Base-by-base conservation (phyloP, 2,329 filamentous ascomycete genomes). In the Aspergillus quadrilineatus region DNA sequence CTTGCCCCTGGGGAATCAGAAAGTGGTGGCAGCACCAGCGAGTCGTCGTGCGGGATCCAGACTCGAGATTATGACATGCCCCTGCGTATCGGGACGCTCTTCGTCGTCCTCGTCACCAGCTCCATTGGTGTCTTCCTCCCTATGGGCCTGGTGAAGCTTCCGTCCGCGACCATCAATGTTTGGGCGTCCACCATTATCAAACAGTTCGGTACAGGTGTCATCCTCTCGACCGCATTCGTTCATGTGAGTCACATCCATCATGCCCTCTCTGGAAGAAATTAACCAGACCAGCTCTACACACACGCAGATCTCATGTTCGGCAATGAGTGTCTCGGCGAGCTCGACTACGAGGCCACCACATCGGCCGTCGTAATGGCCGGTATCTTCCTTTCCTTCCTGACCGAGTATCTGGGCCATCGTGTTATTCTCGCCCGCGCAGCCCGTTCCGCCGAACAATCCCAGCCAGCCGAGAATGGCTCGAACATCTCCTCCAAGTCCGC, bases 351-450 rank as follows among this genome's bases (percentile, higher is more conserved):
- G 70, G 82, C 78, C 3, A 89, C 86, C 0, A 84, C 88, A 0
- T 82, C 87, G 0, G 85, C 88, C 2, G 84, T 92, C 41, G 80
- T 89, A 46, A 88, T 92, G 84, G 89, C 85, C 0, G 89, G 89
- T 0, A 74, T 90, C 1, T 88, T 91, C 69, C 62, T 91, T 3
- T 87, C 89, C 0, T 92, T 91, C 70, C 64, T 89, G 1, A 79
- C 90, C 36, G 89, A 92, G 67, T 90, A 85, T 63, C 60, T 83
- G 10, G 85, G 86, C 42, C 81, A 85, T 39, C 82, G 87, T 1
- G 70, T 88, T 46, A 77, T 88, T 0, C 64, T 63, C 9, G 60
- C 67, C 6, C 64, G 61, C 42, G 1, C 34, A 2, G 42, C 48
- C 44, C 30, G 48, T 6, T 47, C 49, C 8, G 4, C 48, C 7